phyloP scores from a whole-genome alignment of 768 basidiomycete species.

The Psilocybe cubensis region DNA sequence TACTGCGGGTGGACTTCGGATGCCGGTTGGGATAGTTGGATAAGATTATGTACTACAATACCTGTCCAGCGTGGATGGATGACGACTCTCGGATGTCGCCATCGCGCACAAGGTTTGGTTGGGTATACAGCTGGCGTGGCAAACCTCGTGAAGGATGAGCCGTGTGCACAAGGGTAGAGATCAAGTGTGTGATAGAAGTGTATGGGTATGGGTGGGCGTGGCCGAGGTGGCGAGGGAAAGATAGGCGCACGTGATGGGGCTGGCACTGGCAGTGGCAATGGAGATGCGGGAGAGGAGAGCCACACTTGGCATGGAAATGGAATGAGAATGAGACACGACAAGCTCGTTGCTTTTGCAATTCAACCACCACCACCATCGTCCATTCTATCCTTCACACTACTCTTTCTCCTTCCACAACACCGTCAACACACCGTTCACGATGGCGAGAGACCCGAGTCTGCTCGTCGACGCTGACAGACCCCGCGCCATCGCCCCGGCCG shows the following conservation, averaged over 20 bases:
- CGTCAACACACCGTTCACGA: constrained; percentile 19
- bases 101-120: too few species aligned
- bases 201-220: too few species aligned
- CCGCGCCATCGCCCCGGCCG: constrained; percentile 40
- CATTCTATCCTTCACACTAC: too few species aligned
- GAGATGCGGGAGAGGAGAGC: background rate
- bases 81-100: too few species aligned
- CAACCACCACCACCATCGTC: too few species aligned
- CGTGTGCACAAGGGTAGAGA: too few species aligned
- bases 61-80: too few species aligned
- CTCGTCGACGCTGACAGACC: constrained; percentile 46
- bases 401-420: background rate
- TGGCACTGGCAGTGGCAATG: background rate
- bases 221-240: background rate
- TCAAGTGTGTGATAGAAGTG: too few species aligned
- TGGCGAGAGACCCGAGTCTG: constrained; percentile 48
- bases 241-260: background rate
- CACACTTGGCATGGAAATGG: background rate
- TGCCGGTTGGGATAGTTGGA: background rate
- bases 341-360: too few species aligned
- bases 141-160: too few species aligned
- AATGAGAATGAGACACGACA: background rate
- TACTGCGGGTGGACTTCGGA: background rate
- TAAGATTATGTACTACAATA: too few species aligned
- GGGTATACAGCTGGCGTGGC: too few species aligned